These are phyloP conservation scores for Exophiala dermatitidis DNA, from an alignment of 2,329 filamentous ascomycete genomes.

Conservation along the genomic window DNA sequence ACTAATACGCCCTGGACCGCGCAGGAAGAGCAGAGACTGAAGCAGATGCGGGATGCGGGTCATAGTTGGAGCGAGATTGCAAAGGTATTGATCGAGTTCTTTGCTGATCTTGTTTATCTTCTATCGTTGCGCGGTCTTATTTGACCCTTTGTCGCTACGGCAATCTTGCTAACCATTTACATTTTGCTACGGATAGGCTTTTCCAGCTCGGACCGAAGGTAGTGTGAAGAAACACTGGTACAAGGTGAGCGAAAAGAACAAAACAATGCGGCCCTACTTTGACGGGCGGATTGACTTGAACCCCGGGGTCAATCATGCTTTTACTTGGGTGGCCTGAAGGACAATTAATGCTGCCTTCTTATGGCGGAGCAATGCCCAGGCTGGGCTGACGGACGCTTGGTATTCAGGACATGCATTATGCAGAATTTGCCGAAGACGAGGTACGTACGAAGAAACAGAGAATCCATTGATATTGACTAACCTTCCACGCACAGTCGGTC, in stretches of 20 bases:
- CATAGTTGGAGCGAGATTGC: constrained; percentile 98
- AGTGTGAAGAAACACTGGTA: constrained; percentile 99
- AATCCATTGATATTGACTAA: not conserved
- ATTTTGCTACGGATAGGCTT: constrained; percentile 53
- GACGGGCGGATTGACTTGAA: no score
- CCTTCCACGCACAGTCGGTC: constrained; percentile 31
- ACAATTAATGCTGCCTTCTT: no score
- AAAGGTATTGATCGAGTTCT: constrained; percentile 55
- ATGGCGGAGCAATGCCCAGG: no score
- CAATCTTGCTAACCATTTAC: no score
- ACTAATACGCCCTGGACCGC: constrained; percentile 99
- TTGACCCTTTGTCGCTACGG: no score
- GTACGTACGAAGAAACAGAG: constrained; percentile 38
- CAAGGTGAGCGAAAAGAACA: constrained; percentile 52
- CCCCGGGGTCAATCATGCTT: no score
- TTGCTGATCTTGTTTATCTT: not conserved
- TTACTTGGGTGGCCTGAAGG: no score
- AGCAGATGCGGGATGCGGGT: constrained; percentile 86
- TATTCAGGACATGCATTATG: constrained; percentile 91
- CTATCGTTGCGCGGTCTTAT: no score
- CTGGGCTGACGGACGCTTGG: no score
- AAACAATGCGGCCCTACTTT: no score
- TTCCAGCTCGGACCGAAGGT: constrained; percentile 86
- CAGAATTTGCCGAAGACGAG: constrained; percentile 96
- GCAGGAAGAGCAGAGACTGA: constrained; percentile 83